Evolutionary conservation across 805 yeast species (phyloP), one percentile per base, ranked within the genome.

Genomic region (Candida loeiensis): DNA sequence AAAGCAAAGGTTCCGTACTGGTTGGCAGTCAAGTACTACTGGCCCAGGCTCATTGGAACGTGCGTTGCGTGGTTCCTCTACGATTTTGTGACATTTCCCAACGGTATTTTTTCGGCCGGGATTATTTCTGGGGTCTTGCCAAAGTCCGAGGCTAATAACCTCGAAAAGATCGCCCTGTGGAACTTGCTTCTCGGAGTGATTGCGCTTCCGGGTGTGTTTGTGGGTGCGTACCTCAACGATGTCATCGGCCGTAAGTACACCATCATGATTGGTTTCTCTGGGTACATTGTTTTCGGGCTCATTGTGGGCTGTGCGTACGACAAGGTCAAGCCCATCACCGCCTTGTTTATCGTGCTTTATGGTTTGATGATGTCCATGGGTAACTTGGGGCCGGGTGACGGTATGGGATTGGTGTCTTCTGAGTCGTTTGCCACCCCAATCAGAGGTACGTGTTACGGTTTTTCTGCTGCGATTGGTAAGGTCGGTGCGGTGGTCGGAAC

Each of bases 401-500:
- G 76, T 71, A 64, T 84, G 71, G 91, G 91, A 9, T 69, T 85
- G 41, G 63, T 59, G n/a, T 70, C 82, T 8, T 74, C 85, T 18
- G 91, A 85, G 59, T 70, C 77, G 4, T 85, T 71, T 51, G 89
- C 93, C 14, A 82, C 90, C 6, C 84, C 86, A 11, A 78, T 85
- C 31, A 71, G 93, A 59, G 91, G 90, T 27, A 80, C 88, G 0
- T 68, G 76, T 36, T 85, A 85, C 51, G 91, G 91, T 27, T 49
- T 85, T 16, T 73, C 84, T 34, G 93, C 93, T 27, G 93, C 90
- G 3, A 66, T 82, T 35, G 93, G 93, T 42, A 85, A 85, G 59
- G 83, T 82, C 18, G 95, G 93, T 41, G 93, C 91, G n/a, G 89
- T 82, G 16, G 79, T 82, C 15, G 93, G 93, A 20, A 82, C 89